phyloP scores from a whole-genome alignment of 192 early-diverging fungal genomes.

The Linnemannia hyalina region DNA sequence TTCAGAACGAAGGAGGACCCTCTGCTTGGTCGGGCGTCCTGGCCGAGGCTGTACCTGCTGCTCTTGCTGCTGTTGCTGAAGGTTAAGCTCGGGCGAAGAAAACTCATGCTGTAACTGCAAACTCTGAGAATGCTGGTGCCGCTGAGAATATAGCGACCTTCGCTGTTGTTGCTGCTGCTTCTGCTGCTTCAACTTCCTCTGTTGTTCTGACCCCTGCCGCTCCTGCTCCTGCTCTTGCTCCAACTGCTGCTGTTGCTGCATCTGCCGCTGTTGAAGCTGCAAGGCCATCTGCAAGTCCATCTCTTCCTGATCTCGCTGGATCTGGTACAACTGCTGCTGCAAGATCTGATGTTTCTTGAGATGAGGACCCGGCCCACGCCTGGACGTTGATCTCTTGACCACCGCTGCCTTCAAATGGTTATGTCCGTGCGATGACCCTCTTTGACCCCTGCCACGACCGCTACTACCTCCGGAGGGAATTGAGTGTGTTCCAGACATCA shows the following conservation, averaged over 20 bases:
- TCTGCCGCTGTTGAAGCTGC: neutral
- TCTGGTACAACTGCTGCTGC: conserved; percentile 41
- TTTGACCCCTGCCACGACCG: neutral
- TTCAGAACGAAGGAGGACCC: conserved; percentile 33
- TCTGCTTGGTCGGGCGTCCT: conserved; percentile 31
- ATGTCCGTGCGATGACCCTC: neutral
- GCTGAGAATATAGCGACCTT: neutral
- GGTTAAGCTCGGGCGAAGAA: neutral
- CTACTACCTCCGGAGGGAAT: neutral
- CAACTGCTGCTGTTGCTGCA: neutral
- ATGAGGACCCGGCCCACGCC: conserved; percentile 20
- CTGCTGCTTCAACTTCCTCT: neutral
- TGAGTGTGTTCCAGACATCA: conserved; percentile 2
- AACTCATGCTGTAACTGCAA: conserved; percentile 8
- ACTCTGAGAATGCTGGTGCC: neutral
- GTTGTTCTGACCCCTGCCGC: neutral
- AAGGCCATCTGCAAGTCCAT: conserved; percentile 12
- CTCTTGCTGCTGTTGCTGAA: neutral
- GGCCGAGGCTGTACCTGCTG: conserved; percentile 29
- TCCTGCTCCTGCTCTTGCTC: neutral
- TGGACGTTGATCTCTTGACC: neutral
- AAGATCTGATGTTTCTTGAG: conserved; percentile 52
- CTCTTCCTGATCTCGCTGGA: conserved; percentile 45
- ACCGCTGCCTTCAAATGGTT: neutral
- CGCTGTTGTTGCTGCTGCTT: neutral